Percentiles rank a stretch among this genome's conserved stretches.
Evolutionary conservation across 1,284 basidiomycete genomes (phyloP).

Genomic region (Austroboletus novae-zelandiae): DNA sequence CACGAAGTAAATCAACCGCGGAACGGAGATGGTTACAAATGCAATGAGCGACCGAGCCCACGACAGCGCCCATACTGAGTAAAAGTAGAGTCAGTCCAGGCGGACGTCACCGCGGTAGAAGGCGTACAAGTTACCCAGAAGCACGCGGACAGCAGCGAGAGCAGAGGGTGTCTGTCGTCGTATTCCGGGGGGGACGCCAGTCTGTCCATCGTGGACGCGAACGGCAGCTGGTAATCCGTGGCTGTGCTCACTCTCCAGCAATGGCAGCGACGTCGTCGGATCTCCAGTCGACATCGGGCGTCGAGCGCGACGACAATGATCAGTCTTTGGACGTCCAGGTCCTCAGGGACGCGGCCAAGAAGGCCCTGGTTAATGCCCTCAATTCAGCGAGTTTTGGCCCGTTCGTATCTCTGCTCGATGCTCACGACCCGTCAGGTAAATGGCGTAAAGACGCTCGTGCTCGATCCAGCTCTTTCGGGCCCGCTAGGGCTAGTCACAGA

Average conservation of each 20-base stretch:
- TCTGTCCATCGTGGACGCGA: constrained; percentile 26
- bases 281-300: constrained; percentile 24
- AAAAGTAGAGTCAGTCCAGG: constrained; percentile 6
- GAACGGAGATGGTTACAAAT: constrained; percentile 79
- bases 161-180: constrained; percentile 49
- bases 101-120: background rate
- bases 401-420: background rate
- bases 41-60: constrained; percentile 70
- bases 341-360: constrained; percentile 75
- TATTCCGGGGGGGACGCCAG: constrained; percentile 15
- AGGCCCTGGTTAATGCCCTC: constrained; percentile 74
- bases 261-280: constrained; percentile 32
- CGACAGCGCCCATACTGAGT: constrained; percentile 75
- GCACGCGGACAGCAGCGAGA: constrained; percentile 73
- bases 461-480: constrained; percentile 86
- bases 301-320: constrained; percentile 34
- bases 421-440: constrained; percentile 63
- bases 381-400: constrained; percentile 61
- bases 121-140: constrained; percentile 79
- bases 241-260: constrained; percentile 25
- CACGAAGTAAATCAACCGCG: constrained; percentile 71
- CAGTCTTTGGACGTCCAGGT: constrained; percentile 62
- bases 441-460: constrained; percentile 93
- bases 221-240: constrained; percentile 22
- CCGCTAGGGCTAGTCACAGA: constrained; percentile 93